Conservation (phyloP, 176 grass and related monocot genomes). For the Carex cristatella region DNA sequence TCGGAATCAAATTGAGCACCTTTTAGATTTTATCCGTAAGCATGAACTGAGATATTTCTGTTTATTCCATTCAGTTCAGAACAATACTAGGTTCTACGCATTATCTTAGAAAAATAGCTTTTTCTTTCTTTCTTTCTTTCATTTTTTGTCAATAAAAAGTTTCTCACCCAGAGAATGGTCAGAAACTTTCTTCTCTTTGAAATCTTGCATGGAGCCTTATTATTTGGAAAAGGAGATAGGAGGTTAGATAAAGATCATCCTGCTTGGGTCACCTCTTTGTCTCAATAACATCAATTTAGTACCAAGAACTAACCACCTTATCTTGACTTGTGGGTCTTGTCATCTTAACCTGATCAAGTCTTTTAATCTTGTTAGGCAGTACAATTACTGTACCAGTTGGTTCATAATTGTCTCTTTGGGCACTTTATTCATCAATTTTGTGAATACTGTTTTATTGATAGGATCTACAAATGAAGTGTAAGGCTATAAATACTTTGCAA, state of each 20-base stretch:
- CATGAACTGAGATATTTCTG: neutral
- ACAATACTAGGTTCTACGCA: no score
- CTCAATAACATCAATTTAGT: neutral
- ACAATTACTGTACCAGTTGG: neutral
- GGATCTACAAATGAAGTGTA: neutral
- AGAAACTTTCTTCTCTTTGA: neutral
- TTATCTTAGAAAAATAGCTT: no score
- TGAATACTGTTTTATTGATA: neutral
- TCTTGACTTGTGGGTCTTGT: neutral
- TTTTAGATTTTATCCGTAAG: neutral
- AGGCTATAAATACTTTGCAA: no score
- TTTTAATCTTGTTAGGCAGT: neutral
- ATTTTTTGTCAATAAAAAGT: no score
- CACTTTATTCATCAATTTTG: neutral
- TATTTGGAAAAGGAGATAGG: neutral
- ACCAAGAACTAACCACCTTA: neutral
- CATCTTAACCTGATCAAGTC: neutral
- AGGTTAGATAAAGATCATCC: constrained; percentile 3
- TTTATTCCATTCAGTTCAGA: neutral
- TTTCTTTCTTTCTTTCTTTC: no score
- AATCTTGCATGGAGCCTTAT: neutral
- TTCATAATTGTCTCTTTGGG: neutral
- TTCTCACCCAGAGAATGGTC: no score
- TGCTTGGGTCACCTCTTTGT: neutral
- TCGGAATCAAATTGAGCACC: neutral